These are phyloP conservation scores for Barbarea vulgaris DNA, from an alignment of 345 rosid genomes.

Conservation along the genomic window DNA sequence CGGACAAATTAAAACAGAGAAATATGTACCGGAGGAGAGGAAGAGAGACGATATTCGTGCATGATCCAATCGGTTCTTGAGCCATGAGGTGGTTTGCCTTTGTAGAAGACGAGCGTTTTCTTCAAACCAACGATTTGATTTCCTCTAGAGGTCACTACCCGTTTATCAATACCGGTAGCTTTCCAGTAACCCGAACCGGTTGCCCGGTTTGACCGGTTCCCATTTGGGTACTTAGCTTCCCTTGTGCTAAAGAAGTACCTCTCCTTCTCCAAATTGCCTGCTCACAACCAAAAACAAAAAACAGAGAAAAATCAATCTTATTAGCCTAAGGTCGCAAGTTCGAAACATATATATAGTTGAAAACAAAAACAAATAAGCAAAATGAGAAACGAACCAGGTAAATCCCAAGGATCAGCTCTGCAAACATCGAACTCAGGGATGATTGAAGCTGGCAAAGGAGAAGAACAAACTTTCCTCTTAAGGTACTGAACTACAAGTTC, in stretches of 20 bases:
- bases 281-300: background rate
- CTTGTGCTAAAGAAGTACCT: conserved; percentile 93
- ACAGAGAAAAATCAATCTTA: background rate
- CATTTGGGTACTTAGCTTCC: conserved; percentile 92
- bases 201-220: conserved; percentile 86
- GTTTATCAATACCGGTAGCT: conserved; percentile 90
- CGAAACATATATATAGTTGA: background rate
- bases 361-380: background rate
- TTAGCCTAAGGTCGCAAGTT: background rate
- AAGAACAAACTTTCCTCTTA: conserved; percentile 64
- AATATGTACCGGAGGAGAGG: conserved; percentile 37
- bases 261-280: conserved; percentile 87
- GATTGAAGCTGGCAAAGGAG: conserved; percentile 88
- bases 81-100: conserved; percentile 90
- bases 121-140: conserved; percentile 78
- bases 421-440: conserved; percentile 94
- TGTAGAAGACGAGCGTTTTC: conserved; percentile 96
- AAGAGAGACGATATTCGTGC: conserved; percentile 89
- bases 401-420: conserved; percentile 96
- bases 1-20: background rate
- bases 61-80: conserved; percentile 92
- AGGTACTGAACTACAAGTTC: conserved; percentile 91
- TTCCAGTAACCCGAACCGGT: conserved; percentile 92
- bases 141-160: conserved; percentile 63
- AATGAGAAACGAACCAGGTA: conserved; percentile 64